Evolutionary conservation across 2,329 filamentous ascomycete genomes (phyloP), one percentile per base, ranked within the genome.

Genomic region (Chalaropsis ovoidea): DNA sequence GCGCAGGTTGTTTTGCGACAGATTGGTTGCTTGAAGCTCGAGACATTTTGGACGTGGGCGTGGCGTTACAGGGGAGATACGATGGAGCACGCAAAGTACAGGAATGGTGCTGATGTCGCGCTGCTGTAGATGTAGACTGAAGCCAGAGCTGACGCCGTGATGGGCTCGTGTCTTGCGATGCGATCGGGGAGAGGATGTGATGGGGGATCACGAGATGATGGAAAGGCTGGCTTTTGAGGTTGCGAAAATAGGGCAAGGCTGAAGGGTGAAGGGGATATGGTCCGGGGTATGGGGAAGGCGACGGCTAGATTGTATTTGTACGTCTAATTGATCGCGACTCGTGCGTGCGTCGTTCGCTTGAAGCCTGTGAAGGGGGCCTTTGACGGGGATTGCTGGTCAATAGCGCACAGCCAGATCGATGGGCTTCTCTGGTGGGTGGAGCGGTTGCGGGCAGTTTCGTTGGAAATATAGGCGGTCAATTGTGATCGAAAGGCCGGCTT

Each of bases 1-100:
- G 56, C 35, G 66, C 66, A 13, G 49, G 39, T 19, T 65, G 66
- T 47, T 67, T 52, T 60, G 61, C 43, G 35, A n/a, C 47, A 31
- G 42, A 35, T 54, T 65, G 63, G 63, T 49, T 69, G 52, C 62
- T 45, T 52, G 56, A 63, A 62, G 47, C 61, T 63, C 43, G 60
- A 63, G 42, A 65, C 39, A 62, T 58, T 27, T 27, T 27, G 22
- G 24, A 27, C 47, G 22, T 24, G 19, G 24, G 22, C 22, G 10
- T 52, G 47, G 15, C 22, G 4, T 17, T 24, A 7, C 22, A 52
- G 19, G n/a, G 22, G n/a, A 24, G 13, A 27, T 52, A 15, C 22
- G 8, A 39, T 39, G 8, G 35, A 39, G 35, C 8, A 10, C 35
- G 35, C 15, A 24, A 27, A 13, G 19, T 24, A 27, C 27, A 13